Evolutionary conservation across 306 rosid genomes (phyloP).

Genomic region (Phaseolus lunatus): DNA sequence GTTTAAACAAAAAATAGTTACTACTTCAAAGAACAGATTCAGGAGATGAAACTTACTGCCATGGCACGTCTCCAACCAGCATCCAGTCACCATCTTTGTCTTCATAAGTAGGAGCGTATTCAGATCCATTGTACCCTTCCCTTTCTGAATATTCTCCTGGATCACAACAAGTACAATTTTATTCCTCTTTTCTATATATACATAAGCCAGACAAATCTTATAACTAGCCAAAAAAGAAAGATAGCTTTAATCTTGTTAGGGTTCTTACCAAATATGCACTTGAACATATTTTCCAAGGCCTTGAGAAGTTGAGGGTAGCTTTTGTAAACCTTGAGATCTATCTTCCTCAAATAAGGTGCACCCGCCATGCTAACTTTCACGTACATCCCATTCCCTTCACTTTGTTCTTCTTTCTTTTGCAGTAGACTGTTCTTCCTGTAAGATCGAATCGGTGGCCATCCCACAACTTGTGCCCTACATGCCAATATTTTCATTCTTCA

Average conservation of each 20-base stretch:
- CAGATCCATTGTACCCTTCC: conserved; percentile 74
- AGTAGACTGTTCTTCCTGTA: conserved; percentile 65
- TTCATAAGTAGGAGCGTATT: conserved; percentile 79
- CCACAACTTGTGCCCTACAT: conserved; percentile 79
- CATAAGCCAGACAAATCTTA: neutral
- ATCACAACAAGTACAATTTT: neutral
- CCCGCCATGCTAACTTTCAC: conserved; percentile 93
- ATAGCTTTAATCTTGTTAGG: neutral
- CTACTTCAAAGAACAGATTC: neutral
- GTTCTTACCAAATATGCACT: conserved; percentile 69
- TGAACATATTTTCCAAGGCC: conserved; percentile 77
- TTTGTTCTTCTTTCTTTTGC: conserved; percentile 42
- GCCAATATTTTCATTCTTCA: neutral
- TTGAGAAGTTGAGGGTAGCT: conserved; percentile 70
- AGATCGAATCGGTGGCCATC: conserved; percentile 93
- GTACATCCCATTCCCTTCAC: conserved; percentile 52
- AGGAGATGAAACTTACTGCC: conserved; percentile 61
- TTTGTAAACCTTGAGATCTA: conserved; percentile 70
- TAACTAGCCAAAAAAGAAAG: neutral
- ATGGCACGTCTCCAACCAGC: conserved; percentile 96
- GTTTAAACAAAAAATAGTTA: neutral
- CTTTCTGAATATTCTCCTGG: conserved; percentile 76
- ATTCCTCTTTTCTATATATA: neutral
- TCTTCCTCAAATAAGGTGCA: conserved; percentile 87
- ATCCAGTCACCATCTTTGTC: conserved; percentile 96